phyloP scores from a whole-genome alignment of 768 basidiomycete species.

The Serendipita vermifera region DNA sequence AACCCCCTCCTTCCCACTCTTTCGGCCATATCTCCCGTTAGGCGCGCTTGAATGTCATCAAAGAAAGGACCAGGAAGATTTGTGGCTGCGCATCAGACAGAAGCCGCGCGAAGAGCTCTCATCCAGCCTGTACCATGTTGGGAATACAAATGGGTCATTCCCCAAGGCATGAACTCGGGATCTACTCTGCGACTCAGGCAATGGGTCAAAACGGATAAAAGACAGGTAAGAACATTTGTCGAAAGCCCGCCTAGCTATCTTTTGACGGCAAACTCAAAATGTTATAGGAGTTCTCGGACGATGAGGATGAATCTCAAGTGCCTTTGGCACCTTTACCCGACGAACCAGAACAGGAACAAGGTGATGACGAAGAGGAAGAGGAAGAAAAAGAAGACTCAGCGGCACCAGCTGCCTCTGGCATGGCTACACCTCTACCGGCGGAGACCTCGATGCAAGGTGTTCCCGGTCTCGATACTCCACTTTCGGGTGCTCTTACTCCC shows the following conservation, averaged over 20 bases:
- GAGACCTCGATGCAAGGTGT: slow-evolving; percentile 5
- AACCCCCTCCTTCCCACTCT: no score
- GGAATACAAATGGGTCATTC: slow-evolving; percentile 62
- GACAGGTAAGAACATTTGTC: slow-evolving; percentile 40
- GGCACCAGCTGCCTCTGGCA: slow-evolving; percentile 27
- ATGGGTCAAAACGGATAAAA: slow-evolving; percentile 71
- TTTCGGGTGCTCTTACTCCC: neutral
- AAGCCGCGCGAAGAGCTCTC: slow-evolving; percentile 23
- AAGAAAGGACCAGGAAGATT: slow-evolving; percentile 4
- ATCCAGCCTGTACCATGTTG: slow-evolving; percentile 83
- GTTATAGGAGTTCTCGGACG: slow-evolving; percentile 72
- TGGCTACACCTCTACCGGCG: slow-evolving; percentile 17
- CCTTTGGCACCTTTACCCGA: slow-evolving; percentile 68
- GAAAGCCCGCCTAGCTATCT: neutral
- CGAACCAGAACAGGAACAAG: slow-evolving; percentile 46
- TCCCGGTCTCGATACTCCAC: neutral
- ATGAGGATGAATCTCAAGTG: slow-evolving; percentile 66
- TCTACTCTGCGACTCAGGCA: slow-evolving; percentile 54
- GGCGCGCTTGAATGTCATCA: slow-evolving; percentile 8
- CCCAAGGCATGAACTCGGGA: slow-evolving; percentile 41
- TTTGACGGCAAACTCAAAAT: slow-evolving; percentile 9
- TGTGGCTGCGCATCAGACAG: slow-evolving; percentile 6
- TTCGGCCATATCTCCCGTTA: no score
- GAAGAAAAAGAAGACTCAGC: slow-evolving; percentile 51
- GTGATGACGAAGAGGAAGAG: slow-evolving; percentile 60